A percentile compares a stretch with the other conserved stretches of the same genome.
Conservation (phyloP, 306 rosid species). For the Vigna mungo region DNA sequence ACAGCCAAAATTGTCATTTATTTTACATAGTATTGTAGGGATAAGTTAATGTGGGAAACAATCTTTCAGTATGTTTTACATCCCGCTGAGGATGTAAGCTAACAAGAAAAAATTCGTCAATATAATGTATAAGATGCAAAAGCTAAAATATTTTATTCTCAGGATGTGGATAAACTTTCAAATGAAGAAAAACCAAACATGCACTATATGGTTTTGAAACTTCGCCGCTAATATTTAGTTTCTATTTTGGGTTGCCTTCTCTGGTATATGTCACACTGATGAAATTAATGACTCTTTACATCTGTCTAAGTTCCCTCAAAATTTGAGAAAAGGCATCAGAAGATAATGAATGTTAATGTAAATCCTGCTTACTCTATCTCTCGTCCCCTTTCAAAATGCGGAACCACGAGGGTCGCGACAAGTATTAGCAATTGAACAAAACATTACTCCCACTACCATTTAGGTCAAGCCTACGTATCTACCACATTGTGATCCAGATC, state of each 20-base stretch:
- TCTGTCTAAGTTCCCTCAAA: constrained; percentile 37
- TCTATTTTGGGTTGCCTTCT: background rate
- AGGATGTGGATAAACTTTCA: too few species aligned
- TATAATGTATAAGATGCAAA: background rate
- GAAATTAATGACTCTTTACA: constrained; percentile 25
- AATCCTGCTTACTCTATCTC: constrained; percentile 49
- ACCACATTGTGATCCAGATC: constrained; percentile 39
- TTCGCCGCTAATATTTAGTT: background rate
- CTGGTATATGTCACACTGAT: background rate
- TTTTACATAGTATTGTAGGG: constrained; percentile 44
- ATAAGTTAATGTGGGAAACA: too few species aligned
- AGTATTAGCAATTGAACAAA: constrained; percentile 17
- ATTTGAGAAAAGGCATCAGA: background rate
- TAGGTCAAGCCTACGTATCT: constrained; percentile 43
- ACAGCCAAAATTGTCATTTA: constrained; percentile 50
- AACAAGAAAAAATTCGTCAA: too few species aligned
- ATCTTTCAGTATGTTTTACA: too few species aligned
- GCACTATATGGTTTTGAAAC: background rate
- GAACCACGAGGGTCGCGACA: constrained; percentile 34
- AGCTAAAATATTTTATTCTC: background rate
- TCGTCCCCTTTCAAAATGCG: constrained; percentile 31
- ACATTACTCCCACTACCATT: constrained; percentile 17
- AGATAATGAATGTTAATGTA: constrained; percentile 19
- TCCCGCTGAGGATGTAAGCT: too few species aligned
- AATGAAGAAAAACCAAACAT: background rate